Evolutionary conservation across 768 basidiomycete genomes (phyloP), one percentile per base, ranked within the genome.

Genomic region (Psilocybe subaeruginosa): DNA sequence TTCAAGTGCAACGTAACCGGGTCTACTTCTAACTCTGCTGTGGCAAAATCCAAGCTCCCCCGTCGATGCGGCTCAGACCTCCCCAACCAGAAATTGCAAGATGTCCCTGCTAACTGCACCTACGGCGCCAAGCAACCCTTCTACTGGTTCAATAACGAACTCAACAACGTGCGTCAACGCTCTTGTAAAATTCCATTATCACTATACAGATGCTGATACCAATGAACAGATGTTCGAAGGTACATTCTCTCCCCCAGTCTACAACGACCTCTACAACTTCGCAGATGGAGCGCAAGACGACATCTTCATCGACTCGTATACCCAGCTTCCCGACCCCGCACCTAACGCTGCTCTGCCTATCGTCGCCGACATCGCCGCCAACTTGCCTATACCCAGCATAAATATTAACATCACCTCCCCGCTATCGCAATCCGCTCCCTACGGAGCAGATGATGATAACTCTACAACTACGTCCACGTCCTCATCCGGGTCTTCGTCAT

Each of bases 191-290:
- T 23, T 23, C 23, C 23, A 23, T 23, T 23, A 23, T 23, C 23
- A 23, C 23, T 17, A 48, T 29, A 29, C 27, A n/a, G 31, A 16
- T 45, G n/a, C 33, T 29, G 53, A n/a, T 19, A 4, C 9, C 19
- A 9, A 3, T 49, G 4, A 29, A 23, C 67, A 88, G 87, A 86
- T 89, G 83, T 88, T 87, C 59, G 88, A 89, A 72, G 87, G 82
- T 54, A 68, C 78, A 0, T 82, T 78, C 66, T 75, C 86, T 3
- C 88, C 88, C 16, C 88, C 87, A 0, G 82, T 83, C 59, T 93
- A 93, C 73, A 87, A 81, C 67, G 82, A 85, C 61, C 73, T 85
- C 12, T 92, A 90, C 78, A 87, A 88, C 68, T 93, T 90, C 72
- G 59, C 64, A 8, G 86, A 93, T 68, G 91, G 92, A 8, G 76